These are phyloP conservation scores for Bryum argenteum DNA, from an alignment of 225 moss, liverwort and hornwort genomes.

Conservation along the genomic window DNA sequence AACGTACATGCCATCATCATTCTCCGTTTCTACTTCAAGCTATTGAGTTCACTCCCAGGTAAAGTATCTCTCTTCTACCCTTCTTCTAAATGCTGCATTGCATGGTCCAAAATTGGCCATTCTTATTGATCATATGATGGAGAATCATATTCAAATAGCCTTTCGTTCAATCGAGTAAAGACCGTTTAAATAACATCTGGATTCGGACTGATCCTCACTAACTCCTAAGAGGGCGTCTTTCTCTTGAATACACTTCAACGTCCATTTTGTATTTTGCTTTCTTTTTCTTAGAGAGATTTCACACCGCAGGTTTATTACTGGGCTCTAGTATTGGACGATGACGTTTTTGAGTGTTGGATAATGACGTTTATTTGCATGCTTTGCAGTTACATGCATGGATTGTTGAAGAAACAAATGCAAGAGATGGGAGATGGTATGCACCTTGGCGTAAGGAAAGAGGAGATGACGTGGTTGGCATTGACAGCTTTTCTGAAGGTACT, in stretches of 20 bases:
- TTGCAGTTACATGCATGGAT: constrained; percentile 88
- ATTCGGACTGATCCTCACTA: no score
- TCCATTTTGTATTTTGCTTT: no score
- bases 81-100: background rate
- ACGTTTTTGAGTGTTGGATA: background rate
- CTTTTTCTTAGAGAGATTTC: no score
- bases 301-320: no score
- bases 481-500: constrained; percentile 77
- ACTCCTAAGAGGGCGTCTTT: no score
- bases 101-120: no score
- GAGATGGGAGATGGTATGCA: constrained; percentile 51
- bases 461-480: constrained; percentile 84
- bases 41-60: constrained; percentile 69
- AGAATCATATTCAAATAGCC: no score
- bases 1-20: constrained; percentile 50
- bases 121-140: no score
- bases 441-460: constrained; percentile 55
- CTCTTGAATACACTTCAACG: no score
- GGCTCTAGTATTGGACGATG: background rate
- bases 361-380: background rate
- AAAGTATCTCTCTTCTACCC: background rate
- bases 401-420: constrained; percentile 81
- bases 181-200: no score
- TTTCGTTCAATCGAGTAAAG: no score
- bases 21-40: constrained; percentile 72